Conservation (phyloP, 2,329 filamentous ascomycete species). For the Hansfordia pulvinata region DNA sequence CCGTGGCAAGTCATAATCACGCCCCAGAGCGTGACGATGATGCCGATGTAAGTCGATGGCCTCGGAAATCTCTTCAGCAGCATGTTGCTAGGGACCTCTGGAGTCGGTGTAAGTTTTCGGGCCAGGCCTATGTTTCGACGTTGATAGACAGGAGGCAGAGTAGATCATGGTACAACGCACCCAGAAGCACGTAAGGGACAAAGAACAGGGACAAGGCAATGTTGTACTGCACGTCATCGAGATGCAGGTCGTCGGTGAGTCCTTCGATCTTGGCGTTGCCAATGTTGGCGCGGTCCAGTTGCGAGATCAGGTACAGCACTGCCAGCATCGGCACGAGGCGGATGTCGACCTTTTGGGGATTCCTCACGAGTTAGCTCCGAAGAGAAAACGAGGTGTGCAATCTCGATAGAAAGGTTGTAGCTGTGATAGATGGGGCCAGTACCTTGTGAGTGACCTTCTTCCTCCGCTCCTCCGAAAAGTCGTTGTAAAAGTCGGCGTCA, state of each 20-base stretch:
- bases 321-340: slow-evolving; percentile 33
- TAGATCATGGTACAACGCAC: slow-evolving; percentile 1
- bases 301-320: slow-evolving; percentile 36
- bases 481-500: slow-evolving; percentile 16
- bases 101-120: too few relatives aligned
- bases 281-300: slow-evolving; percentile 36
- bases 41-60: slow-evolving; percentile 28
- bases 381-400: too few relatives aligned
- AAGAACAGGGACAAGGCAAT: slow-evolving; percentile 15
- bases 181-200: slow-evolving; percentile 13
- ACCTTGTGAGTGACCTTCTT: slow-evolving; percentile 11
- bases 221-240: slow-evolving; percentile 17
- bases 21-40: slow-evolving; percentile 21
- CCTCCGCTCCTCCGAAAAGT: slow-evolving; percentile 11
- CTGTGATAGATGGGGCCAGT: too few relatives aligned
- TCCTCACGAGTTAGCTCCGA: too few relatives aligned
- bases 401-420: too few relatives aligned
- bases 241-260: slow-evolving; percentile 27
- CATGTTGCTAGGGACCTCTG: slow-evolving; percentile 25
- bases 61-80: slow-evolving; percentile 22
- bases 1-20: slow-evolving; percentile 23
- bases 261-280: slow-evolving; percentile 31
- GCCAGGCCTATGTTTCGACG: too few relatives aligned
- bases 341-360: slow-evolving; percentile 19
- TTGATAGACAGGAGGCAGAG: too few relatives aligned